Percentiles rank a stretch among this genome's conserved stretches.
These are phyloP conservation scores for Emericellopsis cladophorae DNA, from an alignment of 2,329 filamentous ascomycete species.

Conservation along the genomic window DNA sequence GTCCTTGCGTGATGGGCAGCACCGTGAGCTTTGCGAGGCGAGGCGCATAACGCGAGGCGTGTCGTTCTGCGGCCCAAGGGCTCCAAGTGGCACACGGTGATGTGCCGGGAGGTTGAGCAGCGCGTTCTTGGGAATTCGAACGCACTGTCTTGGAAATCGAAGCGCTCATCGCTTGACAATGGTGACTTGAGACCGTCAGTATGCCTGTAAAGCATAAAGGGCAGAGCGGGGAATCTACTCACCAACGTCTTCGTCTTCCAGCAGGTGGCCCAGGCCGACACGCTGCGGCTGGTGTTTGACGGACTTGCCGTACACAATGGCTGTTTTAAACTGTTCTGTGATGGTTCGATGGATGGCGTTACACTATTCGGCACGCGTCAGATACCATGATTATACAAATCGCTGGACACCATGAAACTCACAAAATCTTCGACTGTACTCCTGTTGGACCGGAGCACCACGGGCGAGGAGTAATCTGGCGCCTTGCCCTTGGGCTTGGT, in stretches of 20 bases:
- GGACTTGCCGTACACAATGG: constrained; percentile 93
- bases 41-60: too few relatives aligned
- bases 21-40: too few relatives aligned
- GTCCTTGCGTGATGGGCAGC: too few relatives aligned
- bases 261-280: constrained; percentile 80
- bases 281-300: constrained; percentile 98
- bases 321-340: constrained; percentile 87
- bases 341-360: constrained; percentile 96
- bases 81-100: too few relatives aligned
- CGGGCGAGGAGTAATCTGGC: constrained; percentile 84
- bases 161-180: constrained; percentile 55
- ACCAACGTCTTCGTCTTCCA: constrained; percentile 96
- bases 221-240: constrained; percentile 22
- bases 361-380: constrained; percentile 44
- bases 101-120: too few relatives aligned
- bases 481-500: constrained; percentile 95
- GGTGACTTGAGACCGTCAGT: constrained; percentile 22
- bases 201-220: background rate
- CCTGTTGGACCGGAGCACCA: constrained; percentile 70
- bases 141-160: too few relatives aligned
- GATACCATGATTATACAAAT: background rate
- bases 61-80: too few relatives aligned
- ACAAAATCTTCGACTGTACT: constrained; percentile 97
- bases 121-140: too few relatives aligned
- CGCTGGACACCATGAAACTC: constrained; percentile 28